A percentile compares a stretch with the other conserved stretches of the same genome.
These are phyloP conservation scores for Trametes hirsuta DNA, from an alignment of 1,284 basidiomycete genomes.

Conservation along the genomic window DNA sequence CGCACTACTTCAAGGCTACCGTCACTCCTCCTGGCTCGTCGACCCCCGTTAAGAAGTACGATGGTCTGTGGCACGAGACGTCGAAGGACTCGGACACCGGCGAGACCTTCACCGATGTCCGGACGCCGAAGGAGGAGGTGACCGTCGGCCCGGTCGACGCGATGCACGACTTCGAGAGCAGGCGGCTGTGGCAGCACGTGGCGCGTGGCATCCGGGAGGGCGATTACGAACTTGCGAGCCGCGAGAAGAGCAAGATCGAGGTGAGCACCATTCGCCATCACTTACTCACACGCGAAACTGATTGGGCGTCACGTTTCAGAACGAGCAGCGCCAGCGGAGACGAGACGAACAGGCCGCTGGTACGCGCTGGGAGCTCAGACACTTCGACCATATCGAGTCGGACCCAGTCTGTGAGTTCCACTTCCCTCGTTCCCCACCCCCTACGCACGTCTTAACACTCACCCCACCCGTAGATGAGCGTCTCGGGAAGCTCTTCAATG, in stretches of 20 bases:
- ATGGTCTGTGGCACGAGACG: constrained; percentile 88
- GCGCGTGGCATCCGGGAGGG: constrained; percentile 90
- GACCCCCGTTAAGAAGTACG: constrained; percentile 60
- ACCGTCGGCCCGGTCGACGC: constrained; percentile 59
- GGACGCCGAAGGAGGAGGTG: constrained; percentile 74
- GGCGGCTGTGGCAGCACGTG: constrained; percentile 86
- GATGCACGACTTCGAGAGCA: constrained; percentile 85
- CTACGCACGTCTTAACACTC: background rate
- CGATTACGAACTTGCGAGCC: constrained; percentile 90
- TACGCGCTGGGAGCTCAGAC: constrained; percentile 76
- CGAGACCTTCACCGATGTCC: constrained; percentile 66
- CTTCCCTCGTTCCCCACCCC: background rate
- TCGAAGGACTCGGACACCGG: constrained; percentile 58
- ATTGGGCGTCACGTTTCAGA: constrained; percentile 48
- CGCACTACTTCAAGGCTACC: constrained; percentile 90
- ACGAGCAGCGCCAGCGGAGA: constrained; percentile 89
- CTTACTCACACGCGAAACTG: background rate
- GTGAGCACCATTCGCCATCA: constrained; percentile 42
- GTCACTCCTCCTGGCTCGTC: constrained; percentile 50
- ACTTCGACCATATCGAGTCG: constrained; percentile 70
- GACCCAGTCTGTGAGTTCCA: constrained; percentile 70
- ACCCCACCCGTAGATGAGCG: constrained; percentile 53
- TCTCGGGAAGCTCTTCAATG: constrained; percentile 58
- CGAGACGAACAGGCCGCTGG: constrained; percentile 81
- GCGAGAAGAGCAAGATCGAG: constrained; percentile 93